A percentile compares a stretch with the other conserved stretches of the same genome.
These are phyloP conservation scores for Gloeopeniophorella convolvens DNA, from an alignment of 768 basidiomycete species.

Conservation along the genomic window DNA sequence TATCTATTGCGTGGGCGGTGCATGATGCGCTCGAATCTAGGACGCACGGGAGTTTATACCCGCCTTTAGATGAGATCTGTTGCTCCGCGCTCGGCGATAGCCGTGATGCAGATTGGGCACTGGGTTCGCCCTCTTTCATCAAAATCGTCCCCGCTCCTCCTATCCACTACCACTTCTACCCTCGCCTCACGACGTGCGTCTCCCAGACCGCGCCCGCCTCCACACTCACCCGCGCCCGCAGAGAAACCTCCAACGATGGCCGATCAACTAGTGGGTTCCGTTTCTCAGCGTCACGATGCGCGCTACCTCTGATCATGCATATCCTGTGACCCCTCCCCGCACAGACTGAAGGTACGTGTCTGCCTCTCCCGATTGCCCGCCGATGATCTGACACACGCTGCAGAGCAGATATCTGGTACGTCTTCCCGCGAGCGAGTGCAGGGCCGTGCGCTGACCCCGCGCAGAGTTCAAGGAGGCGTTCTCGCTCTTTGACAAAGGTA, in stretches of 20 bases:
- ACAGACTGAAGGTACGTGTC: conserved; percentile 51
- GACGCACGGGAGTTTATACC: too few relatives aligned
- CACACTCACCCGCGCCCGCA: background rate
- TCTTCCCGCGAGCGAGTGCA: conserved; percentile 9
- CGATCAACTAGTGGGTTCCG: conserved; percentile 43
- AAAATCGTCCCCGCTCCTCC: background rate
- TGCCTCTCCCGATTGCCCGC: conserved; percentile 5
- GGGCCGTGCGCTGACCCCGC: background rate
- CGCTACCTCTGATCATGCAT: background rate
- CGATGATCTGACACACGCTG: background rate
- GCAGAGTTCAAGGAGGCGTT: conserved; percentile 98
- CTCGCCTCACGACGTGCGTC: background rate
- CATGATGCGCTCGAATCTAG: too few relatives aligned
- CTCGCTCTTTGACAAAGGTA: conserved; percentile 94
- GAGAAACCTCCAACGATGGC: conserved; percentile 34
- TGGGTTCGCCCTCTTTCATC: too few relatives aligned
- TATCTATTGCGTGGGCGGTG: too few relatives aligned
- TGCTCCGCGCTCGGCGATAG: conserved; percentile 16
- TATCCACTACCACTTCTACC: background rate
- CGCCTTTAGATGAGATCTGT: too few relatives aligned
- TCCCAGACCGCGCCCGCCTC: background rate
- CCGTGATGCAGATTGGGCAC: conserved; percentile 12
- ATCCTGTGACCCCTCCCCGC: background rate
- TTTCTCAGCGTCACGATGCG: background rate
- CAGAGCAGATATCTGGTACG: conserved; percentile 90